phyloP scores from a whole-genome alignment of 2,329 filamentous ascomycete species.

The Akanthomyces lecanii region DNA sequence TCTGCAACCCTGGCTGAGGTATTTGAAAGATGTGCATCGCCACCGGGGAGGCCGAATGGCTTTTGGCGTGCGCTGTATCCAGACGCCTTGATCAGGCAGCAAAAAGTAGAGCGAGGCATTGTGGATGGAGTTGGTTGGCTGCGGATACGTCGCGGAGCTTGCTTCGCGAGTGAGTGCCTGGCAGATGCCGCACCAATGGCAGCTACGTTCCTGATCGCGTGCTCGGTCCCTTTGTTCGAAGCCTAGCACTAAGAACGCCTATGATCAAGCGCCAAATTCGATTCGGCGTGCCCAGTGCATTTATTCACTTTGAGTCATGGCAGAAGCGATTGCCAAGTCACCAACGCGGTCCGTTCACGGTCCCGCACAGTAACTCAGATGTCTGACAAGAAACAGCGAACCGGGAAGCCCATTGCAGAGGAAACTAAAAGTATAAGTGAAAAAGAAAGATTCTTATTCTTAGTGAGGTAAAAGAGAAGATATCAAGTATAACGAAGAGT shows the following conservation, averaged over 20 bases:
- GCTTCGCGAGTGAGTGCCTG: no score
- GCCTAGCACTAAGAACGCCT: background rate
- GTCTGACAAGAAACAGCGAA: no score
- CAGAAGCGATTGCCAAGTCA: background rate
- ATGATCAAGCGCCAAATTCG: background rate
- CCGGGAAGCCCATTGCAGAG: no score
- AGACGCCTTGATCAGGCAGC: background rate
- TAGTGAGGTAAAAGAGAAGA: no score
- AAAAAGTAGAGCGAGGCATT: background rate
- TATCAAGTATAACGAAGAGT: no score
- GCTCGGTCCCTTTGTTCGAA: background rate
- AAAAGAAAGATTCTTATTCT: no score
- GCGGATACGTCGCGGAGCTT: background rate
- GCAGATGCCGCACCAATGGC: background rate
- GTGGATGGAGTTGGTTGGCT: background rate
- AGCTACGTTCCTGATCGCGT: background rate
- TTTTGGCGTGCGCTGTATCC: background rate
- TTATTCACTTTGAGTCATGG: background rate
- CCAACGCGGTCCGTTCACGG: background rate
- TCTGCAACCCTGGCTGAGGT: background rate
- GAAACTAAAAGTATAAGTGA: no score
- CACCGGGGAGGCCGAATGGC: background rate
- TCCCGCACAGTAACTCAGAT: no score
- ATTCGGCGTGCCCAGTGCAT: background rate
- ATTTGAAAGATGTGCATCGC: background rate